A percentile compares a stretch with the other conserved stretches of the same genome.
Evolutionary conservation across 805 yeast genomes (phyloP).

Genomic region (Barnettozyma siamensis): DNA sequence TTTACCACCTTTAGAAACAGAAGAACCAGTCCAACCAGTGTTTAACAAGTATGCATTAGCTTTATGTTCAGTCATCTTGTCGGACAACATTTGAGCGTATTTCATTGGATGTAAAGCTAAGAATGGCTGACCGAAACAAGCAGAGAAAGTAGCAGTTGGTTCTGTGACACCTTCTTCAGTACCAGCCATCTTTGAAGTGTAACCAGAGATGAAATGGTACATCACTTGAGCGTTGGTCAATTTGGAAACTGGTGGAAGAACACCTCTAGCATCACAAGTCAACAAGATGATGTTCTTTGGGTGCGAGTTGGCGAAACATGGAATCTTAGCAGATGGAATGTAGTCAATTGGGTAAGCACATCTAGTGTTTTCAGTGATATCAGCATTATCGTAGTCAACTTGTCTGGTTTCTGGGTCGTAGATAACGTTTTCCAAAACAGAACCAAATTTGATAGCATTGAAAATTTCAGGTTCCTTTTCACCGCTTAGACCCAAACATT

Average conservation of each 20-base stretch:
- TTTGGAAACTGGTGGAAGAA: slow-evolving; percentile 93
- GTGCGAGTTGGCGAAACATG: slow-evolving; percentile 84
- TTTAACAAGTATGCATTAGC: slow-evolving; percentile 95
- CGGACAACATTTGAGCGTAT: slow-evolving; percentile 93
- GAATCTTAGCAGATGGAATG: slow-evolving; percentile 94
- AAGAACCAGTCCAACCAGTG: slow-evolving; percentile 98
- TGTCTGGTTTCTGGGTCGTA: slow-evolving; percentile 73
- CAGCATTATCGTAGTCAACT: slow-evolving; percentile 78
- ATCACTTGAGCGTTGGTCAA: slow-evolving; percentile 92
- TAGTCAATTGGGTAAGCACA: slow-evolving; percentile 97
- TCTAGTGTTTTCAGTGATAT: slow-evolving; percentile 95
- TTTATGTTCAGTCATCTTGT: slow-evolving; percentile 82
- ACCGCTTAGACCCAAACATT: slow-evolving; percentile 80
- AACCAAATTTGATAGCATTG: slow-evolving; percentile 90
- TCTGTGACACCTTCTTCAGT: slow-evolving; percentile 98
- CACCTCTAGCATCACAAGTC: slow-evolving; percentile 98
- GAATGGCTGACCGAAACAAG: slow-evolving; percentile 99
- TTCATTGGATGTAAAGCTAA: slow-evolving; percentile 96
- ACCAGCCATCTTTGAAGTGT: slow-evolving; percentile 99
- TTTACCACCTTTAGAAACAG: slow-evolving; percentile 89
- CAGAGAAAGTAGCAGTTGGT: slow-evolving; percentile 96
- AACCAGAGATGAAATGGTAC: slow-evolving; percentile 98
- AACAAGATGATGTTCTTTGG: slow-evolving; percentile 88
- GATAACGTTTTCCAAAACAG: slow-evolving; percentile 89
- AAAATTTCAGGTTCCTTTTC: slow-evolving; percentile 98